Base-by-base conservation (phyloP, 345 rosid species). In the Linum usitatissimum region DNA sequence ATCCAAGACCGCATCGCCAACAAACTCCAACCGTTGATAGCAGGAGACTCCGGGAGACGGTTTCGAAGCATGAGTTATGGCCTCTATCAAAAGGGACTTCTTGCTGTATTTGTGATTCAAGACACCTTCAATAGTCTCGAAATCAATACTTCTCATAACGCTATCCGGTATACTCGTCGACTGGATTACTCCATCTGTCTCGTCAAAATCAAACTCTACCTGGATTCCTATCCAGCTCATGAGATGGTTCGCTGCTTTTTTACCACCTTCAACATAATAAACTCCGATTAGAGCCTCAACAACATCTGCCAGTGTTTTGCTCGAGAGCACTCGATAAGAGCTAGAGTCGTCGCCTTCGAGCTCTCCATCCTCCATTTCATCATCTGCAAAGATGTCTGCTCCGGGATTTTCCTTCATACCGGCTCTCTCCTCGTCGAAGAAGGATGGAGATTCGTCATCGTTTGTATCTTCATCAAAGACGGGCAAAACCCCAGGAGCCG, bases 201-300 rank as follows among this genome's bases (percentile, higher is more conserved):
- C 96, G 53, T 78, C 83, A 56, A 83, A 77, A 66, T 86, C 96
- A 73, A 83, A 83, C 70, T 86, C 99, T 38, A 84, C 91, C 64
- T 81, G 78, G 64, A 87, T 87, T 73, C 99, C 97, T 48, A 86
- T 76, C 99, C 99, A 93, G 68, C 84, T 86, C 99, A 93, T 93
- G 53, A 93, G 78, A 76, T 93, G 90, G 78, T 93, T 87, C 8
- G 96, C 97, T 30, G 94, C 91, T 59, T 30, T 49, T 70, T 93
- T 90, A 67, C 96, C 83, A 31, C 91, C 90, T 80, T 90, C 99
- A 49, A 93, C 99, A 38, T 93, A 93, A 64, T 93, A 93, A 64
- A 93, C 85, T 67, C 97, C 99, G n/a, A 93, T 93, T 62, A 93
- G 72, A 61, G 97, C 97, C 80, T 93, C 97, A 42, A 93, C 99